Evolutionary conservation across 1,284 basidiomycete genomes (phyloP), one percentile per base, ranked within the genome.

Genomic region (Cutaneotrichosporon sp.): DNA sequence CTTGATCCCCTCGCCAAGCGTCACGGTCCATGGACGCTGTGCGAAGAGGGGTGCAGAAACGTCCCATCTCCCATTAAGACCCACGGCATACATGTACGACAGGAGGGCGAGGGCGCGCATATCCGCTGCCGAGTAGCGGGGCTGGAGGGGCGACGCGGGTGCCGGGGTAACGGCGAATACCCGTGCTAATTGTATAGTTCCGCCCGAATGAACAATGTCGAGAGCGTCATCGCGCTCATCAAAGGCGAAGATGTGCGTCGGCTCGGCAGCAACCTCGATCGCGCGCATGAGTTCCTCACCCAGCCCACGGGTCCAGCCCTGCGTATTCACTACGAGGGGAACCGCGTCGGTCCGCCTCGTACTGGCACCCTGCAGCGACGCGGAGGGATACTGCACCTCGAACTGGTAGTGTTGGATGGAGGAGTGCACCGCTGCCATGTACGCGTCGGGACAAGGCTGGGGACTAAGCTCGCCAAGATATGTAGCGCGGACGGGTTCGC

Each of bases 291-390:
- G 81, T 70, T 97, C 91, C 21, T 88, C 89, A 2, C 96, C 96
- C 1, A 97, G 86, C 2, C 96, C 96, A 77, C 96, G 97, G 16
- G 87, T 86, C 96, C 96, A 99, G 2, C 96, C 96, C 86, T 96
- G 95, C 0, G 92, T 97, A 77, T 99, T 99, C 62, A 98, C 86
- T 10, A 98, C 85, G 6, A 99, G 85, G 0, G 96, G 96, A 5
- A 91, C 84, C n/a, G 76, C 65, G 61, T 88, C 86, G 1, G 72
- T 67, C 56, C 87, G 83, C 49, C 84, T 78, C 2, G 66, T 58
- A 4, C 71, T 56, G 11, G 61, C 51, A 18, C 75, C 63, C 14
- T 71, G 69, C 14, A 63, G 52, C 11, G 66, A 60, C 5, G 60
- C 53, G 1, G 30, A 65, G 10, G 85, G 83, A 66, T 84, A 83